Conservation (phyloP, 2,329 filamentous ascomycete species). For the Chrysoporthe puriensis region DNA sequence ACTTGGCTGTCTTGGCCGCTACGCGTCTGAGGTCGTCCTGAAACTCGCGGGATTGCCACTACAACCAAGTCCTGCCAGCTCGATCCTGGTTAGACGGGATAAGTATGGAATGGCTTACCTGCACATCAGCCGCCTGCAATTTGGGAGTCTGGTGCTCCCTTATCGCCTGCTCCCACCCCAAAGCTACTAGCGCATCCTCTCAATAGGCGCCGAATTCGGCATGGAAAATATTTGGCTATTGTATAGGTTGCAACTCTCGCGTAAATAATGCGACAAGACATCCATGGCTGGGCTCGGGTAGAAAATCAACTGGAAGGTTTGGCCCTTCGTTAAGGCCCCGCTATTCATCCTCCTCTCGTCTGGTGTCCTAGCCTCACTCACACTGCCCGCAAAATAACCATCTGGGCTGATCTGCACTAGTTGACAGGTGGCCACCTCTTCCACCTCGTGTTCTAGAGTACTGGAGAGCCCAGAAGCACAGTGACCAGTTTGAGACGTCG, state of each 20-base stretch:
- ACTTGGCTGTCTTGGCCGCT: constrained; percentile 18
- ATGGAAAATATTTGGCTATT: constrained; percentile 15
- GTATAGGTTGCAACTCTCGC: constrained; percentile 16
- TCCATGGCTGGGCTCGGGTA: constrained; percentile 27
- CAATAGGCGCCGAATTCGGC: constrained; percentile 8
- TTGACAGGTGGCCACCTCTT: no score
- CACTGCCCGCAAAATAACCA: no score
- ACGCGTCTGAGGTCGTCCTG: constrained; percentile 15
- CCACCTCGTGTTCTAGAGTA: neutral
- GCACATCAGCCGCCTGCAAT: constrained; percentile 19
- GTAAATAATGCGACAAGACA: constrained; percentile 14
- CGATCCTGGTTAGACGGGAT: neutral
- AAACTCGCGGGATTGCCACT: constrained; percentile 20
- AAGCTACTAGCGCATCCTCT: constrained; percentile 12
- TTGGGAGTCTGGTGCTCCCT: neutral
- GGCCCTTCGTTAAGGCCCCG: constrained; percentile 1
- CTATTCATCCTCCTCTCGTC: neutral
- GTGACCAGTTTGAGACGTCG: neutral
- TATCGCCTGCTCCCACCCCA: constrained; percentile 23
- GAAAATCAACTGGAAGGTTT: constrained; percentile 24
- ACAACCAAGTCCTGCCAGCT: neutral
- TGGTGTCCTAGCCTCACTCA: no score
- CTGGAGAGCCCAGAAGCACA: neutral
- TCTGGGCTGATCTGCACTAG: no score
- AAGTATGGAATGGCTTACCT: neutral